phyloP scores from a whole-genome alignment of 768 basidiomycete species.

The Phylloporus sp. region DNA sequence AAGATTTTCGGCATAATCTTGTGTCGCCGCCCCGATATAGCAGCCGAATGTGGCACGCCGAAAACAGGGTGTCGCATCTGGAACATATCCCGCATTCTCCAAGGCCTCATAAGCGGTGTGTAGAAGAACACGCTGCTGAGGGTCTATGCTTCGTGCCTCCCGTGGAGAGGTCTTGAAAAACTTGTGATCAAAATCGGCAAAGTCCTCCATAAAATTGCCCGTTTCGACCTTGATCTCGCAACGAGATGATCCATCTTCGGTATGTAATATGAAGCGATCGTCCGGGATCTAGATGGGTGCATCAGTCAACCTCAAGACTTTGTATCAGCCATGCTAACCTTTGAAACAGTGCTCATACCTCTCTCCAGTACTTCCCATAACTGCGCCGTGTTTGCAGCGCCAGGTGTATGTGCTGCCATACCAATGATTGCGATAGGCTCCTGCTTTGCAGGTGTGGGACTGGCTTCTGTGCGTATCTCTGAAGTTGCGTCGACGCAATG shows the following conservation, averaged over 20 bases:
- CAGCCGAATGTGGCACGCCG: slow-evolving; percentile 56
- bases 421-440: slow-evolving; percentile 68
- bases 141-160: slow-evolving; percentile 74
- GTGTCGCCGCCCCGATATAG: slow-evolving; percentile 65
- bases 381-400: slow-evolving; percentile 42
- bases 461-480: slow-evolving; percentile 4
- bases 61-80: slow-evolving; percentile 49
- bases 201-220: slow-evolving; percentile 61
- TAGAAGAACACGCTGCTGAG: slow-evolving; percentile 67
- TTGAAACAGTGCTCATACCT: slow-evolving; percentile 52
- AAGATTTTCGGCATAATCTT: slow-evolving; percentile 67
- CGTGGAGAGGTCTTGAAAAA: slow-evolving; percentile 74
- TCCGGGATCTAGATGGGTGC: slow-evolving; percentile 49
- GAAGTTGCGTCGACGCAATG: slow-evolving; percentile 15
- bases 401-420: slow-evolving; percentile 57
- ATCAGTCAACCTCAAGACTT: neutral
- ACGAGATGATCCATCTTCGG: slow-evolving; percentile 24
- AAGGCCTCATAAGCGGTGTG: slow-evolving; percentile 66
- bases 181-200: slow-evolving; percentile 60
- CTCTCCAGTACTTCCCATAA: slow-evolving; percentile 60
- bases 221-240: slow-evolving; percentile 48
- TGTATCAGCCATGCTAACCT: slow-evolving; percentile 37
- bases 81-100: slow-evolving; percentile 68
- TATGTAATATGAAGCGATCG: slow-evolving; percentile 50
- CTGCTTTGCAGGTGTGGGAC: slow-evolving; percentile 24